Evolutionary conservation across 352 stramenopile species (phyloP).

Genomic region (Phytophthora cactorum): DNA sequence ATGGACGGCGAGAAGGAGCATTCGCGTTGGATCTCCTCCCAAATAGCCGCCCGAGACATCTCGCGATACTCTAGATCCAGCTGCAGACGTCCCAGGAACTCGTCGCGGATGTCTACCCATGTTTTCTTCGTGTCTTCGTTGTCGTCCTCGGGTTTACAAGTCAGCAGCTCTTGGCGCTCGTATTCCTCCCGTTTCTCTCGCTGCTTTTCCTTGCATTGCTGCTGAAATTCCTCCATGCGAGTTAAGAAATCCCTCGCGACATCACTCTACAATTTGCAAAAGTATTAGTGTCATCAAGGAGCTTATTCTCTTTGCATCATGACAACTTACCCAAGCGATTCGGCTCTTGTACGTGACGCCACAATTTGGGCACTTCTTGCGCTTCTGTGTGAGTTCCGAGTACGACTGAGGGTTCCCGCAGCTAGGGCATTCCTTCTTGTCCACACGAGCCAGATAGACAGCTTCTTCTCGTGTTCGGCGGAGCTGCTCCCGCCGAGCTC

Average conservation of each 20-base stretch:
- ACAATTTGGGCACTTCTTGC: constrained; percentile 84
- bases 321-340: constrained; percentile 63
- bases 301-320: not conserved
- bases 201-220: constrained; percentile 21
- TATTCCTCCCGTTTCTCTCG: constrained; percentile 24
- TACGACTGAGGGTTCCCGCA: constrained; percentile 81
- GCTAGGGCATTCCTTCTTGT: constrained; percentile 83
- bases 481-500: constrained; percentile 60
- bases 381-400: constrained; percentile 77
- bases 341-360: constrained; percentile 69
- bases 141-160: constrained; percentile 10
- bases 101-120: constrained; percentile 63
- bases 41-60: constrained; percentile 52
- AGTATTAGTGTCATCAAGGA: not conserved
- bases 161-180: constrained; percentile 16
- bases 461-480: constrained; percentile 67
- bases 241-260: constrained; percentile 69
- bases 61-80: constrained; percentile 64
- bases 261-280: constrained; percentile 39
- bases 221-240: constrained; percentile 55
- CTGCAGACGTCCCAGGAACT: constrained; percentile 72
- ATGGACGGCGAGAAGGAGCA: constrained; percentile 68
- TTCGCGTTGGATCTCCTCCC: constrained; percentile 55
- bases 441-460: constrained; percentile 57
- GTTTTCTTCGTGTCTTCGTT: constrained; percentile 30